Percentiles rank a stretch among this genome's conserved stretches.
phyloP scores from a whole-genome alignment of 2,329 filamentous ascomycete genomes.

The Ophiostoma quercus region DNA sequence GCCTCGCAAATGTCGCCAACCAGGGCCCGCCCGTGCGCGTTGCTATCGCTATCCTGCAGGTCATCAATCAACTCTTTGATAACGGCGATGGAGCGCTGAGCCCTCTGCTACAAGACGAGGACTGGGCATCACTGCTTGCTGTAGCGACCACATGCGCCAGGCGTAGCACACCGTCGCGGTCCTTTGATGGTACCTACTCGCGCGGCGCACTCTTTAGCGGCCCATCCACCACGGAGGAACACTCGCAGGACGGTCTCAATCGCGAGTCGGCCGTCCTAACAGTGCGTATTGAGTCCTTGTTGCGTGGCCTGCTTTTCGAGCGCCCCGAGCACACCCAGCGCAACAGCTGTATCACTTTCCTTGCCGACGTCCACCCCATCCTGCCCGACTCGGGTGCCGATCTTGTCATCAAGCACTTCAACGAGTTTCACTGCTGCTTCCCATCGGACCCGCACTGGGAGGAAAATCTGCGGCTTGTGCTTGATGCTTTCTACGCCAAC shows the following conservation, averaged over 20 bases:
- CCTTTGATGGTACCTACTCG: conserved; percentile 4
- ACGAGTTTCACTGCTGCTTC: conserved; percentile 64
- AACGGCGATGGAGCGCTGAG: conserved; percentile 50
- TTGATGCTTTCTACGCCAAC: conserved; percentile 61
- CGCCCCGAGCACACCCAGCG: conserved; percentile 55
- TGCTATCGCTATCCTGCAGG: conserved; percentile 43
- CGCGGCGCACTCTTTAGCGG: conserved; percentile 14
- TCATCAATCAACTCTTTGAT: conserved; percentile 53
- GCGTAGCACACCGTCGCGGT: conserved; percentile 26
- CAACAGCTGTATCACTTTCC: conserved; percentile 62
- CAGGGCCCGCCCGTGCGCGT: conserved; percentile 44
- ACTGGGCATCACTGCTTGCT: conserved; percentile 58
- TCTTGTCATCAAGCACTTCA: conserved; percentile 62
- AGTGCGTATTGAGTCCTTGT: conserved; percentile 46
- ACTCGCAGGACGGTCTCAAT: conserved; percentile 39
- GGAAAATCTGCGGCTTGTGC: conserved; percentile 54
- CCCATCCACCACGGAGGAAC: conserved; percentile 27
- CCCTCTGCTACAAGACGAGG: conserved; percentile 56
- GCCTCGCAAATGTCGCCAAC: conserved; percentile 48
- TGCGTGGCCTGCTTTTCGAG: conserved; percentile 37
- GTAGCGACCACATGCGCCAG: conserved; percentile 53
- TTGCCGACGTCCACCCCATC: conserved; percentile 55
- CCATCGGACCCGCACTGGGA: conserved; percentile 67
- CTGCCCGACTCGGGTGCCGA: conserved; percentile 61
- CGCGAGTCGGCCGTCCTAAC: conserved; percentile 44